phyloP scores from a whole-genome alignment of 495 filamentous ascomycete species.

The Penicillium nucicola region DNA sequence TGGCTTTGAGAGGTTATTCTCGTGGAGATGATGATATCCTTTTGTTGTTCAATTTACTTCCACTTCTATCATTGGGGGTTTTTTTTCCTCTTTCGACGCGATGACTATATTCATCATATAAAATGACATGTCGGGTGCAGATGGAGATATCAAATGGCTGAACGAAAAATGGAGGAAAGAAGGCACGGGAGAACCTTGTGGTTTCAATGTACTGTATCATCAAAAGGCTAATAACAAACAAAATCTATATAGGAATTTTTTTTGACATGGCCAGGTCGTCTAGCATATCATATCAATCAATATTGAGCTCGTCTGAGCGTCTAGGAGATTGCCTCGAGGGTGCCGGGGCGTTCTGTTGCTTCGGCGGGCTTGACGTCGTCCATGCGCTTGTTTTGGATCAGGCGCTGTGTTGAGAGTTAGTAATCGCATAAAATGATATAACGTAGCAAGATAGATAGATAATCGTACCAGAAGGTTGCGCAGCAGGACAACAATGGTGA shows the following conservation, averaged over 20 bases:
- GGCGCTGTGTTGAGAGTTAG: conserved; percentile 31
- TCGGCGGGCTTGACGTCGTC: conserved; percentile 44
- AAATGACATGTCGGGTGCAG: not conserved
- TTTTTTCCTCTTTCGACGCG: too few species aligned
- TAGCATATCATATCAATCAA: conserved; percentile 9
- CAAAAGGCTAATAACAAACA: conserved; percentile 23
- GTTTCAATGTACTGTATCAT: conserved; percentile 15
- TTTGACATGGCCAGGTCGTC: conserved; percentile 6
- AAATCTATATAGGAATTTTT: conserved; percentile 22
- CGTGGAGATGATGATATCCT: too few species aligned
- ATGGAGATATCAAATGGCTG: not conserved
- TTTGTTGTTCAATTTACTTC: too few species aligned
- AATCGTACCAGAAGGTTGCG: conserved; percentile 78
- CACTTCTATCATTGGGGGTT: too few species aligned
- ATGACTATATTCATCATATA: not conserved
- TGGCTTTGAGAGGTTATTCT: too few species aligned
- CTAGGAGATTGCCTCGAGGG: conserved; percentile 35
- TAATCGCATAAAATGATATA: not conserved
- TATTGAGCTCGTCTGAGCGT: not conserved
- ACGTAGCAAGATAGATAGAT: not conserved
- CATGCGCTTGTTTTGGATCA: conserved; percentile 48
- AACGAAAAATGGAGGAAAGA: not conserved
- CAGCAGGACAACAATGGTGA: conserved; percentile 89
- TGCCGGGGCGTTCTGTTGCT: conserved; percentile 44
- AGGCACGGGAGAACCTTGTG: not conserved